Base-by-base conservation (phyloP, 2,329 filamentous ascomycete genomes). In the Sclerotinia borealis region DNA sequence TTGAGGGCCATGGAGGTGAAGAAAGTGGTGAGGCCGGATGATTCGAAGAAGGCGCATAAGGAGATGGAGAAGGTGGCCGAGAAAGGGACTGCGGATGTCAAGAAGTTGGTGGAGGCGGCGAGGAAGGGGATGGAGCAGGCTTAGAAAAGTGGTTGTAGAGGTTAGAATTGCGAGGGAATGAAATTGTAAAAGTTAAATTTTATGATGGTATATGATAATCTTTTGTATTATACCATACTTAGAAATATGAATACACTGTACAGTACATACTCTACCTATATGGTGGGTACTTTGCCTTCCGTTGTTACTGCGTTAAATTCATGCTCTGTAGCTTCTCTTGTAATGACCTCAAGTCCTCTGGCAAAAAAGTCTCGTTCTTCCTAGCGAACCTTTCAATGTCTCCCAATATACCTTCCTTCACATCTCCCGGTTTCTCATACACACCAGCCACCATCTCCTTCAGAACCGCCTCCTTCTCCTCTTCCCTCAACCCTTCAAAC, bases 1-100 rank as follows among this genome's bases (percentile, higher is more conserved):
- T 65, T 77, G 37, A 72, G 75, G 59, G 70, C 64, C 8, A 73
- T 75, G 69, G 72, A 75, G 47, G 43, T 75, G 13, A 74, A 73
- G 68, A 74, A 72, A 49, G 48, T 64, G 10, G 72, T 69, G n/a
- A 68, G 75, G 34, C 72, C 71, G 15, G 76, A 77, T 72, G 76
- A 77, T 67, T 64, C 76, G 52, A 76, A 74, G 64, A 77, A 74
- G 61, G 75, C 72, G 15, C 73, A 74, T 51, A 77, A 76, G 56
- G 72, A 75, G 61, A 72, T 77, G 72, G 76, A 77, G 65, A 74
- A 73, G 61, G 68, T 77, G 47, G 72, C 75, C 10, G 75, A 76
- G 65, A 74, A 72, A 60, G 72, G 65, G 11, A 63, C 64, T 34
- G 67, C 59, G 19, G 73, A 76, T 58, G 69, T 75, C 1, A 76